A percentile compares a stretch with the other conserved stretches of the same genome.
These are phyloP conservation scores for Gynochthodes officinalis DNA, from an alignment of 257 asterid genomes.

Conservation along the genomic window DNA sequence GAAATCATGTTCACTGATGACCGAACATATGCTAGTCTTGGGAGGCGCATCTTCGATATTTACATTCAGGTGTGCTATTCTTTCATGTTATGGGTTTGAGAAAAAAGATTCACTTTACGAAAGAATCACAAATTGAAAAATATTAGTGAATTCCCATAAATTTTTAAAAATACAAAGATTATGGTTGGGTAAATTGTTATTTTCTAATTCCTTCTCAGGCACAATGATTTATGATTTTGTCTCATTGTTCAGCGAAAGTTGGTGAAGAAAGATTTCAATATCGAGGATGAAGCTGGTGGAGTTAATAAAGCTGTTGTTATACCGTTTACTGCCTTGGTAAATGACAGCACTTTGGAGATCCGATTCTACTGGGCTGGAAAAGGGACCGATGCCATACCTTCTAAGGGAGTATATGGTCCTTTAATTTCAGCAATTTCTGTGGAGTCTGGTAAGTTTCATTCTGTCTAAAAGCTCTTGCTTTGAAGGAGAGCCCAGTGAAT, in stretches of 20 bases:
- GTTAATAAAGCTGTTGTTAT: slow-evolving; percentile 39
- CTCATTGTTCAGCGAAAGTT: slow-evolving; percentile 43
- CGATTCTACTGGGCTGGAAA: slow-evolving; percentile 88
- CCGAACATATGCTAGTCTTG: slow-evolving; percentile 48
- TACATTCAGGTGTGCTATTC: slow-evolving; percentile 56
- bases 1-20: slow-evolving; percentile 61
- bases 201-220: not conserved
- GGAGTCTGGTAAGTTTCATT: slow-evolving; percentile 40
- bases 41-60: slow-evolving; percentile 68
- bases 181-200: not conserved
- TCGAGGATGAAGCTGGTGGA: slow-evolving; percentile 73
- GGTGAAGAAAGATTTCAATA: slow-evolving; percentile 71
- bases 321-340: slow-evolving; percentile 47
- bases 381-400: slow-evolving; percentile 67
- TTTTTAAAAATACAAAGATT: not conserved
- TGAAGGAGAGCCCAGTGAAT: no score
- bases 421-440: slow-evolving; percentile 87
- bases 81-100: not conserved
- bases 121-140: not conserved
- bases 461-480: not conserved
- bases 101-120: no score
- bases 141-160: not conserved
- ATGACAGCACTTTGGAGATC: slow-evolving; percentile 52
- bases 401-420: slow-evolving; percentile 78
- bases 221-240: not conserved